Base-by-base conservation (phyloP, 2,329 filamentous ascomycete species). In the Zymoseptoria tritici region DNA sequence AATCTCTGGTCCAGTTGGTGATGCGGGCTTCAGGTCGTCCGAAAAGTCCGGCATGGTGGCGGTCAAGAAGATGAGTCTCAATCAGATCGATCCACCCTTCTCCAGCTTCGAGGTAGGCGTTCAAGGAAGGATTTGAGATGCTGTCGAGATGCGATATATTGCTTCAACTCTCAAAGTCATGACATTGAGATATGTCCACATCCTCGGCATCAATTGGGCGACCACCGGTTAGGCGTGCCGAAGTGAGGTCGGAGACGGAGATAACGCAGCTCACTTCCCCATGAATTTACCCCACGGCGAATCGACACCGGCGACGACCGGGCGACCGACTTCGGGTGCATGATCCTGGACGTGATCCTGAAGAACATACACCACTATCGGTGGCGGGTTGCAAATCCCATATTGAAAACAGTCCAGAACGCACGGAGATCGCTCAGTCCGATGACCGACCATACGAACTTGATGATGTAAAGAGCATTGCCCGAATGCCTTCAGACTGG, bases 21-120 rank as follows among this genome's bases (percentile, higher is more conserved):
- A 57, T 67, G 76, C 59, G 19, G 80, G 80, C 64, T 74, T 76
- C 29, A 82, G 76, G 19, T 72, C 72, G 66, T 78, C 76, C 56
- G 78, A 79, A 68, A 82, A 81, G 71, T 82, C 79, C 21, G 72
- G 65, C 78, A 80, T 80, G 24, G 26, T 66, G 22, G 49, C 21
- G 21, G 36, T 46, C 36, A 16, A 16, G 13, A n/a, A 2, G 5
- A 46, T 16, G 13, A 46, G 16, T 13, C 13, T 6, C 13, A 46
- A n/a, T 46, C 36, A 13, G 16, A 46, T 46, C 36, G 36, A 46
- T 46, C 11, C 13, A 16, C 16, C 36, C 26, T 29, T 29, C 8
- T 29, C 26, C 36, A 46, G 36, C 13, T 46, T 46, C 36, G 4
- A 46, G n/a, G 36, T 46, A 46, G 36, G 11, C 36, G 36, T 46